Evolutionary conservation across 179 eudicot species (phyloP), one percentile per base, ranked within the genome.

Genomic region (Spergularia azorica): DNA sequence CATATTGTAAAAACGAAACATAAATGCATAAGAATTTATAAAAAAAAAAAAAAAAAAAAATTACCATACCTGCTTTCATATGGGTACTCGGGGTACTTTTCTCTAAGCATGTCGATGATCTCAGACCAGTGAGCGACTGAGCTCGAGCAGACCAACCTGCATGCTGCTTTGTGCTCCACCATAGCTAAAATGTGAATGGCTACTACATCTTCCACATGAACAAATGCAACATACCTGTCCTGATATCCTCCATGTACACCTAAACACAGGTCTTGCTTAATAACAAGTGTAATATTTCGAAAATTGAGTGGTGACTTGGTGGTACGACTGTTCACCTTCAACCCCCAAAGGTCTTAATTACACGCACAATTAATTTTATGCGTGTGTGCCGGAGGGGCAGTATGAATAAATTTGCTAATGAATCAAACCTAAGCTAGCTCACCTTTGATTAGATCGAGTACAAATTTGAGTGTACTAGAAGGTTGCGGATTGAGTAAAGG

Each of bases 81-180:
- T 15, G 97, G 93, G 73, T 92, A 94, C 60, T 85, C 73, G 18
- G 97, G 97, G 46, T 92, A 89, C 75, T 86, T 94, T 73, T 84
- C 76, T 79, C 79, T 87, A 32, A 90, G 90, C 97, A 87, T 84
- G 50, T 78, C 71, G 63, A 90, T 86, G 86, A 94, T 83, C 66
- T 92, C 88, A 43, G 98, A 83, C 95, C 91, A 92, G 71, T 93
- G 92, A 78, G 89, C 90, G 14, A 92, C 89, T 21, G 92, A 57
- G 86, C 84, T 74, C 36, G 98, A 94, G 77, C 97, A 94, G 39
- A 92, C 75, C 1, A 90, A 79, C 73, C 98, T 82, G 17, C 98
- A 97, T 9, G 92, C 81, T 48, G 91, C 93, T 78, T 79, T 72
- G 6, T 70, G 80, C 76, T 92, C 86, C 84, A 86, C 98, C 98